These are phyloP conservation scores for Pharus latifolius DNA, from an alignment of 176 grass and related monocot genomes.

Conservation along the genomic window DNA sequence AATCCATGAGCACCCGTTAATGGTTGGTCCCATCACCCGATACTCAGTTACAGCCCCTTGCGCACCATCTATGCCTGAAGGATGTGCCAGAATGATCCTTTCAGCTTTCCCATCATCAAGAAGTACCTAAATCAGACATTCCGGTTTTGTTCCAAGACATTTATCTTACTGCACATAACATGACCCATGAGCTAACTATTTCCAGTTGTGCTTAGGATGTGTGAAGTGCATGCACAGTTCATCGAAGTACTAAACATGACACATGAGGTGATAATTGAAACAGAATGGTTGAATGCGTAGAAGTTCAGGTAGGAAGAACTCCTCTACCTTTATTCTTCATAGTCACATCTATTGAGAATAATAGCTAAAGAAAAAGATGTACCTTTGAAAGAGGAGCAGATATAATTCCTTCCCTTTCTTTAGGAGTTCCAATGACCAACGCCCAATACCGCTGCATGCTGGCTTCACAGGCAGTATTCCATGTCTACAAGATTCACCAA, in stretches of 20 bases:
- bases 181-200: not conserved
- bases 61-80: conserved; percentile 67
- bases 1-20: conserved; percentile 81
- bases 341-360: not conserved
- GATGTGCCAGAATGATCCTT: conserved; percentile 64
- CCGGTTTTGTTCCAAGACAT: not conserved
- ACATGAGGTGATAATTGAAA: not conserved
- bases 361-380: not conserved
- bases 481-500: conserved; percentile 34
- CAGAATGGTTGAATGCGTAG: not conserved
- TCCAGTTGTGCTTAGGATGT: no score
- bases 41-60: conserved; percentile 72
- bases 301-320: not conserved
- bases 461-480: conserved; percentile 66
- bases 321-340: not conserved
- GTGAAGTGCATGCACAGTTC: not conserved
- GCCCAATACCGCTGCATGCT: conserved; percentile 69
- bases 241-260: not conserved
- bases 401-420: conserved; percentile 78
- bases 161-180: not conserved
- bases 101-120: conserved; percentile 77
- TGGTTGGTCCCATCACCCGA: conserved; percentile 74
- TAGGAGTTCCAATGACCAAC: conserved; percentile 63
- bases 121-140: conserved; percentile 27
- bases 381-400: conserved; percentile 76